A percentile compares a stretch with the other conserved stretches of the same genome.
These are phyloP conservation scores for Vinca minor DNA, from an alignment of 257 asterid species.

Conservation along the genomic window DNA sequence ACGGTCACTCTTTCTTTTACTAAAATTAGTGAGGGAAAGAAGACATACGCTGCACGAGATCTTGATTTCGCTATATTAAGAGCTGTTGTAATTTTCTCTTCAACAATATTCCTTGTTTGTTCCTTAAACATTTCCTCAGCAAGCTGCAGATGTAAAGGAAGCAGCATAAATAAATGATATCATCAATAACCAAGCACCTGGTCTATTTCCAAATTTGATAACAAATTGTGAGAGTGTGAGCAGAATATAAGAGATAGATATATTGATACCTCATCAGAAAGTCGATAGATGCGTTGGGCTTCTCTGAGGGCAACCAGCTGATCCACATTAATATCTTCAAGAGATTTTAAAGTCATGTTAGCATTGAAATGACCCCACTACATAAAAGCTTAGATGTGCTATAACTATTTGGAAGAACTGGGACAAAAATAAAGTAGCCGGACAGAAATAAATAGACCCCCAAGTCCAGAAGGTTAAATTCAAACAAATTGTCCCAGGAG, in stretches of 20 bases:
- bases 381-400: no score
- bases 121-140: constrained; percentile 89
- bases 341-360: constrained; percentile 23
- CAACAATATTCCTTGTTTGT: constrained; percentile 80
- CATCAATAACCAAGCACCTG: neutral
- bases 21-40: neutral
- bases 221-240: neutral
- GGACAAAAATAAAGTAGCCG: neutral
- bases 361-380: no score
- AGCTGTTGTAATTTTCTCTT: constrained; percentile 65
- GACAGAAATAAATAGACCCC: no score
- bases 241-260: no score
- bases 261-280: constrained; percentile 67
- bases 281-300: constrained; percentile 69
- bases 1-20: neutral
- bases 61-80: constrained; percentile 64
- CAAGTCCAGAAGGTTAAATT: neutral
- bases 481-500: neutral
- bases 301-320: constrained; percentile 80
- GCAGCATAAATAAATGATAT: neutral
- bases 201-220: neutral
- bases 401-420: no score
- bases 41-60: constrained; percentile 51
- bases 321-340: constrained; percentile 55
- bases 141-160: constrained; percentile 43